These are phyloP conservation scores for Rhipidocladum racemiflorum DNA, from an alignment of 176 grass and related monocot species.

Conservation along the genomic window DNA sequence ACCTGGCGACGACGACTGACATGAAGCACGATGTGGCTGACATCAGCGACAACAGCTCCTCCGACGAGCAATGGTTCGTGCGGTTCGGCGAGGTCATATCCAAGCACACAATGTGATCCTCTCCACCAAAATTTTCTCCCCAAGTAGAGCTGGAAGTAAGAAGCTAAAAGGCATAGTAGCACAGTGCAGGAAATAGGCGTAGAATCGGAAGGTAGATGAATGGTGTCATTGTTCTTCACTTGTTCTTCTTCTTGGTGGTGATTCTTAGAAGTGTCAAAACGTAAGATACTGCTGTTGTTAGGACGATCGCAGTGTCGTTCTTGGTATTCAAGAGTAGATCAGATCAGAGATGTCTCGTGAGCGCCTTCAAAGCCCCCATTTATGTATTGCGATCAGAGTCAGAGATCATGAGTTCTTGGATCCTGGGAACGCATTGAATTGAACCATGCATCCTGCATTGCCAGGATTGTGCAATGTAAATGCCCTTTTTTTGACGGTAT, in stretches of 20 bases:
- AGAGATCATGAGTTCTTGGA: slow-evolving; percentile 26
- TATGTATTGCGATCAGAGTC: slow-evolving; percentile 13
- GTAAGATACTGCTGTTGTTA: slow-evolving; percentile 12
- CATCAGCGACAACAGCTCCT: slow-evolving; percentile 64
- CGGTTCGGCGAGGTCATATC: slow-evolving; percentile 93
- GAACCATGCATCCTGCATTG: slow-evolving; percentile 28
- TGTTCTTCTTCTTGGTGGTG: neutral
- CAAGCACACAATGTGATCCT: slow-evolving; percentile 70
- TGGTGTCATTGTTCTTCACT: slow-evolving; percentile 23
- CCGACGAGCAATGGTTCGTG: slow-evolving; percentile 89
- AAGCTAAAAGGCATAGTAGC: slow-evolving; percentile 42
- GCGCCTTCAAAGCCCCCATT: slow-evolving; percentile 28
- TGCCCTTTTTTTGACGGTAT: slow-evolving; percentile 16
- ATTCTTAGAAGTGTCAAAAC: slow-evolving; percentile 19
- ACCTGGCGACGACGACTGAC: slow-evolving; percentile 45
- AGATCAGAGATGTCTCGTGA: slow-evolving; percentile 43
- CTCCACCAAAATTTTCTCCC: slow-evolving; percentile 1
- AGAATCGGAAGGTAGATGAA: slow-evolving; percentile 21
- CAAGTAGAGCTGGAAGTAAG: slow-evolving; percentile 28
- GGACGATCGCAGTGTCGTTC: slow-evolving; percentile 14
- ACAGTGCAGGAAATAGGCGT: slow-evolving; percentile 52
- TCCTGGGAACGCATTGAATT: slow-evolving; percentile 48
- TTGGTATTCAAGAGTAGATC: slow-evolving; percentile 15
- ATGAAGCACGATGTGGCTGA: slow-evolving; percentile 37
- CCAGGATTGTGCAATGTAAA: slow-evolving; percentile 36